These are phyloP conservation scores for Calonectria crousiana DNA, from an alignment of 2,329 filamentous ascomycete genomes.

Conservation along the genomic window DNA sequence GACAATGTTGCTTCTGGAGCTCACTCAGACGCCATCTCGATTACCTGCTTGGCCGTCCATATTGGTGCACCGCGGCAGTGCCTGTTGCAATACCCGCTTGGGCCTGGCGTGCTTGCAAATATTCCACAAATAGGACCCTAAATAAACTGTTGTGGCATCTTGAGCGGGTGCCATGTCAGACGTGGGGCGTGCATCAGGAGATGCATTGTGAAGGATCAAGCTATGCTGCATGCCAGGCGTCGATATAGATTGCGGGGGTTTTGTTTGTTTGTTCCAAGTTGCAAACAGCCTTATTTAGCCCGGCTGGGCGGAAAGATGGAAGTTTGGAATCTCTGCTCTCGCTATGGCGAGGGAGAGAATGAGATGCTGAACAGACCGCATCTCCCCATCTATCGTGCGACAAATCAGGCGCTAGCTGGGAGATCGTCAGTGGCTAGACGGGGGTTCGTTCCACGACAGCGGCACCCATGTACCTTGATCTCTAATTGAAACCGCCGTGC, in stretches of 20 bases:
- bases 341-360: neutral
- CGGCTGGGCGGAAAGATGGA: neutral
- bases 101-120: too few species aligned
- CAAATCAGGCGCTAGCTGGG: slow-evolving; percentile 24
- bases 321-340: neutral
- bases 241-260: neutral
- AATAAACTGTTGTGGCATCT: slow-evolving; percentile 1
- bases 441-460: slow-evolving; percentile 25
- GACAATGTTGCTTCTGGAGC: neutral
- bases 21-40: neutral
- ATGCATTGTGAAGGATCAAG: slow-evolving; percentile 25
- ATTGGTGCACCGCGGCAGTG: neutral
- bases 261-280: neutral
- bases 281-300: neutral
- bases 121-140: neutral
- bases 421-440: slow-evolving; percentile 27
- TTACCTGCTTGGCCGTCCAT: neutral
- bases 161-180: neutral
- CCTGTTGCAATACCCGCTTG: neutral
- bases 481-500: slow-evolving; percentile 37
- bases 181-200: slow-evolving; percentile 16
- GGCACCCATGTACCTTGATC: slow-evolving; percentile 21
- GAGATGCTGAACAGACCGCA: slow-evolving; percentile 2
- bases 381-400: slow-evolving; percentile 23
- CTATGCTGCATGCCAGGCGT: slow-evolving; percentile 10